Evolutionary conservation across 345 rosid genomes (phyloP), one percentile per base, ranked within the genome.

Genomic region (Iberis pinnata): DNA sequence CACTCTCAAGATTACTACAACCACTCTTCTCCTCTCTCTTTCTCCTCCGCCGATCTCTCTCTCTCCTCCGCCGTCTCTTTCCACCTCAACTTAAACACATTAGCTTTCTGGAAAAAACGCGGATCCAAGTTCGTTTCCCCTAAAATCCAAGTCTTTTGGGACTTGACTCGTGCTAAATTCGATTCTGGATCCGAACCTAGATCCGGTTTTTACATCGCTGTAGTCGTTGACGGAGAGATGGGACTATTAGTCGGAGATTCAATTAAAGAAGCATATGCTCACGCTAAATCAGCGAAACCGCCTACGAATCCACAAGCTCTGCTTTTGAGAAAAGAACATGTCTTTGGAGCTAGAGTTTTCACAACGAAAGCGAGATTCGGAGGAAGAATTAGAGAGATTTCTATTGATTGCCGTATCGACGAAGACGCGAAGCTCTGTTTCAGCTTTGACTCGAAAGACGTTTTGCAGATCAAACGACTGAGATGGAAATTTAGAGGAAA

Each of bases 401-500:
- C 84, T 1, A 75, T 92, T 9, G 93, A 83, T 59, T 92, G 88
- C 36, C 70, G 72, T 3, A 69, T 67, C 9, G 75, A 74, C 43
- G 80, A 69, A 18, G 93, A 85, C 19, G 89, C 81, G 7, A 77
- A 54, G 67, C 77, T 92, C 25, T 68, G 74, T 40, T 73, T 92
- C 32, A 63, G 72, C 53, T 73, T 92, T 5, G 97, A 92, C 35
- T 50, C 63, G 50, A 40, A 60, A 22, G 75, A 49, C 70, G 95
- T 92, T 9, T 52, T 92, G 64, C 76, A 65, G 67, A 70, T 92
- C 13, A 92, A 88, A 72, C 53, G 84, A 15, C 59, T 92, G 31
- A 80, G 79, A 70, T 92, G 98, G 98, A 92, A 92, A 67, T 92
- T 92, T 19, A 63, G 98, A 27, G 98, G 98, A 11, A 92, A 76